phyloP scores from a whole-genome alignment of 2,329 filamentous ascomycete genomes.

The Calonectria pseudoreteaudii region DNA sequence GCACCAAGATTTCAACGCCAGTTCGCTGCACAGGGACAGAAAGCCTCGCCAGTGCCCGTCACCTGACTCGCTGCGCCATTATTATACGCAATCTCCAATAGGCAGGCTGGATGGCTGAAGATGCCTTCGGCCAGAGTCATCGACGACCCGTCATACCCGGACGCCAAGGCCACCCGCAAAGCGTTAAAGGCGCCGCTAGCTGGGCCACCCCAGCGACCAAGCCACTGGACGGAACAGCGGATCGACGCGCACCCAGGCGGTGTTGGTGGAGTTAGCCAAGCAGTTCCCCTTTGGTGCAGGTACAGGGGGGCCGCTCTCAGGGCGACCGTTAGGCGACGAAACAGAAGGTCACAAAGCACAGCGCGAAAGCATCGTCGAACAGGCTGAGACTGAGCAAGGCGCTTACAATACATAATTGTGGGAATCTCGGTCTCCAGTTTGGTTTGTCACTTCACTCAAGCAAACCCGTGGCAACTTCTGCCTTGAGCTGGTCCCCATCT shows the following conservation, averaged over 20 bases:
- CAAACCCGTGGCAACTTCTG: neutral
- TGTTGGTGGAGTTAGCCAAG: neutral
- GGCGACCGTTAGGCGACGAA: neutral
- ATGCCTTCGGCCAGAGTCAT: neutral
- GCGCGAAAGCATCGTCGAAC: neutral
- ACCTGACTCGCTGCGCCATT: slow-evolving; percentile 9
- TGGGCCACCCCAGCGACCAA: neutral
- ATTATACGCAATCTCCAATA: neutral
- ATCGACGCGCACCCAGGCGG: neutral
- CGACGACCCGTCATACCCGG: neutral
- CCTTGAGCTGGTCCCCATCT: neutral
- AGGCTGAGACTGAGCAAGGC: neutral
- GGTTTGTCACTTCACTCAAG: neutral
- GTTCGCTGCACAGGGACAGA: neutral
- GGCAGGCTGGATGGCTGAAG: neutral
- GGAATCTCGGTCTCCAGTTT: neutral
- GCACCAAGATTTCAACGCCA: neutral
- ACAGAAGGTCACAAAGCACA: neutral
- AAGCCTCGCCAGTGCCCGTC: neutral
- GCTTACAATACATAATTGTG: neutral
- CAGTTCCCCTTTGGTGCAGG: neutral
- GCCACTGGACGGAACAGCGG: neutral
- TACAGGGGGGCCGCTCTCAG: neutral
- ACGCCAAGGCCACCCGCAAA: neutral
- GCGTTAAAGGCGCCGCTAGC: neutral